Conservation (phyloP, 129 eudicot species). For the Daucus carota region DNA sequence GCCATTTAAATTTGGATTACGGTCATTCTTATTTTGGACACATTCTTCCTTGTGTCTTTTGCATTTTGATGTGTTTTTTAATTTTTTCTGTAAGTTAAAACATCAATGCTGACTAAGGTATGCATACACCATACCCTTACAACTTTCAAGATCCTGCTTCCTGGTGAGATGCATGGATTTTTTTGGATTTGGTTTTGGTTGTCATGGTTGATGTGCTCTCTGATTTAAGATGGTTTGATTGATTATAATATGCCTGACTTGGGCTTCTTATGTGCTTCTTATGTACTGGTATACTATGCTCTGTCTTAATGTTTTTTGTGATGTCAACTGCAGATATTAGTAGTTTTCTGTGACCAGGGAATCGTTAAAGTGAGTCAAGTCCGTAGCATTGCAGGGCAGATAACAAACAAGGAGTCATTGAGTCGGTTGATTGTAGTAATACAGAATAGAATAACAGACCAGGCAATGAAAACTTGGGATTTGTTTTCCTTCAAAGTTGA, state of each 20-base stretch:
- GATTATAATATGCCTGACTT: not conserved
- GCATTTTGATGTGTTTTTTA: not conserved
- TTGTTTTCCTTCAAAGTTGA: slow-evolving; percentile 60
- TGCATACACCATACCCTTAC: not conserved
- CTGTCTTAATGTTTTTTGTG: not conserved
- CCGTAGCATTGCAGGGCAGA: slow-evolving; percentile 48
- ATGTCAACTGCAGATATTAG: slow-evolving; percentile 43
- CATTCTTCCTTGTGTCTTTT: not conserved
- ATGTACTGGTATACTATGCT: not conserved
- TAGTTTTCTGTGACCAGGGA: slow-evolving; percentile 47
- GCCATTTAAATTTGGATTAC: not conserved
- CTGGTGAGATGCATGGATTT: not conserved
- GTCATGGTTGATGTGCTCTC: not conserved
- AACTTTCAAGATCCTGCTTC: not conserved
- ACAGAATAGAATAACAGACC: slow-evolving; percentile 61
- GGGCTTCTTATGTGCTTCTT: not conserved
- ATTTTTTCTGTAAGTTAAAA: no score
- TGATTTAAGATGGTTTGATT: not conserved
- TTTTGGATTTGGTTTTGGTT: not conserved
- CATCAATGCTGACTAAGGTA: not conserved
- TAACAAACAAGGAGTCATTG: slow-evolving; percentile 48
- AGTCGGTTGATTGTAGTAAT: slow-evolving; percentile 58
- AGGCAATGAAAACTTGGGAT: slow-evolving; percentile 58
- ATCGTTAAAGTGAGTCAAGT: slow-evolving; percentile 53
- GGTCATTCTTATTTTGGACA: not conserved